Evolutionary conservation across 2,329 filamentous ascomycete genomes (phyloP).

Genomic region (Apiospora pterosperma): DNA sequence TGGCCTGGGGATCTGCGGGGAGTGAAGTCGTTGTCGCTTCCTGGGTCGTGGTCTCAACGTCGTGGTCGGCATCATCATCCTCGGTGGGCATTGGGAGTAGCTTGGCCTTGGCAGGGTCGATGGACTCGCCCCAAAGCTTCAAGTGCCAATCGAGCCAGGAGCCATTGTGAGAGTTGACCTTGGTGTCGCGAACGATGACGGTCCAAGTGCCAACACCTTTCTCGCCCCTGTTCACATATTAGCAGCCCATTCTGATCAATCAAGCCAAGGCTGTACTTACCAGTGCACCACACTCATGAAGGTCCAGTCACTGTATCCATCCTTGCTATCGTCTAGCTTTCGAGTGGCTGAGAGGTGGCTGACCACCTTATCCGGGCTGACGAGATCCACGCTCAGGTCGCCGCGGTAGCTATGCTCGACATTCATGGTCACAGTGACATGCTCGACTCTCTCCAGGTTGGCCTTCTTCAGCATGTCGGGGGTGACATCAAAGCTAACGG

Average conservation of each 20-base stretch:
- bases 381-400: slow-evolving; percentile 87
- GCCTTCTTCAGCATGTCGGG: slow-evolving; percentile 74
- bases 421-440: slow-evolving; percentile 98
- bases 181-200: slow-evolving; percentile 80
- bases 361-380: slow-evolving; percentile 76
- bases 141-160: slow-evolving; percentile 88
- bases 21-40: slow-evolving; percentile 59
- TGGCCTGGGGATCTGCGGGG: slow-evolving; percentile 36
- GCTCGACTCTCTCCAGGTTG: slow-evolving; percentile 84
- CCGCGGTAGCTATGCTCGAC: slow-evolving; percentile 82
- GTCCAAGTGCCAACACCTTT: slow-evolving; percentile 86
- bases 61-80: slow-evolving; percentile 80
- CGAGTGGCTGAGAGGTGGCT: slow-evolving; percentile 81
- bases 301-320: slow-evolving; percentile 91
- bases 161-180: slow-evolving; percentile 72
- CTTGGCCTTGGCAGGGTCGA: slow-evolving; percentile 69
- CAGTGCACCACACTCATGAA: slow-evolving; percentile 99
- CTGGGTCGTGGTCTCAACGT: slow-evolving; percentile 60
- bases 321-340: slow-evolving; percentile 58
- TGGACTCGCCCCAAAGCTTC: slow-evolving; percentile 88
- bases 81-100: slow-evolving; percentile 79
- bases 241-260: background rate
- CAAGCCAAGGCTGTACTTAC: slow-evolving; percentile 46
- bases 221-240: slow-evolving; percentile 65
- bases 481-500: slow-evolving; percentile 79